phyloP scores from a whole-genome alignment of 2,329 filamentous ascomycete species.

The Aspergillaceae sp. region DNA sequence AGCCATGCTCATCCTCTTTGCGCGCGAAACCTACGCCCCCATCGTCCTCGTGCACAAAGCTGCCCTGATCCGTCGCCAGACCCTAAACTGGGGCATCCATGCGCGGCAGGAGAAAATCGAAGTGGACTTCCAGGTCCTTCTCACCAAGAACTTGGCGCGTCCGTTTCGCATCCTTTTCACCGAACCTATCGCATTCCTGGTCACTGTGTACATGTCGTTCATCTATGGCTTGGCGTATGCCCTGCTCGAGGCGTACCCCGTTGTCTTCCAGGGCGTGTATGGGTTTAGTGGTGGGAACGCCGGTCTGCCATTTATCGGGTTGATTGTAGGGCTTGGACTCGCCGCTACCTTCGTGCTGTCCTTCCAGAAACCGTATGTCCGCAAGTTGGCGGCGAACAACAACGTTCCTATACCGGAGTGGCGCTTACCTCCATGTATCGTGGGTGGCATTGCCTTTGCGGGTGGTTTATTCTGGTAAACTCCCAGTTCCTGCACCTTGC shows the following conservation, averaged over 20 bases:
- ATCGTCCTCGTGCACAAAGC: conserved; percentile 12
- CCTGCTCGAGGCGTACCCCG: conserved; percentile 14
- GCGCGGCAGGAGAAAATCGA: conserved; percentile 14
- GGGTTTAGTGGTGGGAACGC: conserved; percentile 9
- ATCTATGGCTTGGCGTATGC: conserved; percentile 16
- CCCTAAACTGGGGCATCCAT: conserved; percentile 15
- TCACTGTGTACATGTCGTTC: conserved; percentile 19
- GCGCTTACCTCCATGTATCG: conserved; percentile 15
- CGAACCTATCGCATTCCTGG: conserved; percentile 16
- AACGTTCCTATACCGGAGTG: conserved; percentile 15
- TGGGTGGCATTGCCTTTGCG: conserved; percentile 13
- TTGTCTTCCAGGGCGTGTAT: conserved; percentile 12
- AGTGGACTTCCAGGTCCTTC: conserved; percentile 8
- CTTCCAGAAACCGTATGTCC: conserved; percentile 8
- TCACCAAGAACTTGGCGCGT: conserved; percentile 14
- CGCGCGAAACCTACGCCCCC: conserved; percentile 47
- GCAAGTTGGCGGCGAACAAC: conserved; percentile 13
- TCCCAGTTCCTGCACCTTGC: not conserved
- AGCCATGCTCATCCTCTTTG: conserved; percentile 26
- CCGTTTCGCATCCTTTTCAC: conserved; percentile 14
- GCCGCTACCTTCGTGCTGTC: conserved; percentile 11
- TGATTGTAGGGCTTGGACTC: conserved; percentile 11
- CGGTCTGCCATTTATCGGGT: conserved; percentile 13
- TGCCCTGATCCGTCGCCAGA: conserved; percentile 11
- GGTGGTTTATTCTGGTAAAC: conserved; percentile 16